phyloP scores from a whole-genome alignment of 495 filamentous ascomycete species.

The Copromyces sp. region DNA sequence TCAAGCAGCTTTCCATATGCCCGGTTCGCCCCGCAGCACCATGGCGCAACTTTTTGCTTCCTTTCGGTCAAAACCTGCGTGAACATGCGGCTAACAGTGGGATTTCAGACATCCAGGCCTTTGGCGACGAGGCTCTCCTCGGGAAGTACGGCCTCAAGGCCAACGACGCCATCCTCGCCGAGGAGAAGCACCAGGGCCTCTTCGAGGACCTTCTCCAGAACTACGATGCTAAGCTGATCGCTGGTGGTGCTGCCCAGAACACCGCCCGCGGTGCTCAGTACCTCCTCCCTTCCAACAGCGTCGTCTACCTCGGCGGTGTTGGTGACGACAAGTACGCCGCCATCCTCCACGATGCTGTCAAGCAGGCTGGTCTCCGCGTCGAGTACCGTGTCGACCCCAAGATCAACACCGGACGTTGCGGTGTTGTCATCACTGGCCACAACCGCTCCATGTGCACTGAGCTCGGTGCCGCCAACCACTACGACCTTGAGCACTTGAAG shows the following conservation, averaged over 20 bases:
- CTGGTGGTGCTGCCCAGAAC: conserved; percentile 96
- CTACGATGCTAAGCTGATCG: conserved; percentile 84
- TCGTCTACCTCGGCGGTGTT: conserved; percentile 87
- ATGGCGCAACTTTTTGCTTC: background rate
- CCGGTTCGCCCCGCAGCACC: background rate
- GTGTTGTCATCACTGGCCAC: conserved; percentile 91
- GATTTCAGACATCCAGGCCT: conserved; percentile 75
- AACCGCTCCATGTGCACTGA: conserved; percentile 91
- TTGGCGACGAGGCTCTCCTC: conserved; percentile 69
- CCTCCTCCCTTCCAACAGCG: conserved; percentile 75
- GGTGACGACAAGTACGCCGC: conserved; percentile 87
- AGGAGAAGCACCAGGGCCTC: conserved; percentile 75
- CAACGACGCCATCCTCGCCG: conserved; percentile 96
- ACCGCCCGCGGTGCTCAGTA: conserved; percentile 96
- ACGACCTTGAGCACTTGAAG: conserved; percentile 90
- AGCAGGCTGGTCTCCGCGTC: conserved; percentile 74
- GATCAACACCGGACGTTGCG: conserved; percentile 83
- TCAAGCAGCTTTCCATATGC: background rate
- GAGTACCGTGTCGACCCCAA: conserved; percentile 85
- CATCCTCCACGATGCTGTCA: conserved; percentile 64
- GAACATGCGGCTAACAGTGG: background rate
- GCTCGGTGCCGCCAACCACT: conserved; percentile 91
- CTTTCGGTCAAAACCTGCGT: background rate
- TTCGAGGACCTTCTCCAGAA: conserved; percentile 87
- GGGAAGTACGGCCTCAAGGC: conserved; percentile 86